These are phyloP conservation scores for Fonsecaea multimorphosa DNA, from an alignment of 2,329 filamentous ascomycete species.

Conservation along the genomic window DNA sequence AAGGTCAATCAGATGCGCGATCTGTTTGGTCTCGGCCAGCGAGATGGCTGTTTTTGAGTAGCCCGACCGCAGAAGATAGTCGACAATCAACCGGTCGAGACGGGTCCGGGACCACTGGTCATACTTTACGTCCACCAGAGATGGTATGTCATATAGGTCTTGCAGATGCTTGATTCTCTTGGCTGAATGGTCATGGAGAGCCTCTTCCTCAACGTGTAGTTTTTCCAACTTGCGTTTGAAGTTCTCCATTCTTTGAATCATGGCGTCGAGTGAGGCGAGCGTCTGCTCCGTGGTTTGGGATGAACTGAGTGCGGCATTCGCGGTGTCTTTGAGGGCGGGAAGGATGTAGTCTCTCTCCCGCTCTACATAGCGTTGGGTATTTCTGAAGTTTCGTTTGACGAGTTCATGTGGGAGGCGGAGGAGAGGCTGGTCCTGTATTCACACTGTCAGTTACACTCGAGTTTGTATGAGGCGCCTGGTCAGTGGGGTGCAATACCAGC, in stretches of 20 bases:
- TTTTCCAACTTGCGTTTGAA: constrained; percentile 84
- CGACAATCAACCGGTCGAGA: constrained; percentile 84
- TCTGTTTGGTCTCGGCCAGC: constrained; percentile 75
- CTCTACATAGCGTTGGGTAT: constrained; percentile 60
- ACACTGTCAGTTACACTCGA: constrained; percentile 19
- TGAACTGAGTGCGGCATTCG: constrained; percentile 69
- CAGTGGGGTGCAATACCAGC: constrained; percentile 46
- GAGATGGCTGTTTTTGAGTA: constrained; percentile 78
- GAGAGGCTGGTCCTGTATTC: constrained; percentile 82
- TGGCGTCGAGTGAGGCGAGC: constrained; percentile 80
- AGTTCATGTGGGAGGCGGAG: constrained; percentile 92
- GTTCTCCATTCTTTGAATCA: constrained; percentile 82
- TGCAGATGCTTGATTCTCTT: constrained; percentile 81
- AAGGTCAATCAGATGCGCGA: constrained; percentile 83
- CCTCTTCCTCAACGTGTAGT: constrained; percentile 78
- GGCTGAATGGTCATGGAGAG: constrained; percentile 74
- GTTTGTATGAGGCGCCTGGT: background rate
- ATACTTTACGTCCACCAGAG: constrained; percentile 89
- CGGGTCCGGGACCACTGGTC: constrained; percentile 85
- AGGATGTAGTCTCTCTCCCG: constrained; percentile 56
- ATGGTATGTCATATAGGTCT: constrained; percentile 78
- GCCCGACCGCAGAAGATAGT: constrained; percentile 85
- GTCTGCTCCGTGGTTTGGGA: constrained; percentile 70
- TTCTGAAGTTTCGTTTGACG: constrained; percentile 91
- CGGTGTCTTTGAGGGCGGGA: constrained; percentile 57